Evolutionary conservation across 345 rosid genomes (phyloP), one percentile per base, ranked within the genome.

Genomic region (Camelina neglecta): DNA sequence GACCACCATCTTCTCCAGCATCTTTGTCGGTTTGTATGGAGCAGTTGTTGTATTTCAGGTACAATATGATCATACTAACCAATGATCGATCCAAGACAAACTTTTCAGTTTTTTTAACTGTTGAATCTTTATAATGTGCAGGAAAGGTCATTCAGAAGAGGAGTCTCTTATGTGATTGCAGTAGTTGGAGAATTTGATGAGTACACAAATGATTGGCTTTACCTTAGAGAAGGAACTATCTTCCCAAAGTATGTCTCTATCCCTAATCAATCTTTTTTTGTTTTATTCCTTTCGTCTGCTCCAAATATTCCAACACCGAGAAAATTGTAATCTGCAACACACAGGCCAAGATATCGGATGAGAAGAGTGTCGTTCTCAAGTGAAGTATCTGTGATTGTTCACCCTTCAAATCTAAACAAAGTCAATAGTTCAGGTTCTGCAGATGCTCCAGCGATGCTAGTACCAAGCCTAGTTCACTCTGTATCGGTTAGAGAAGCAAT

Each of bases 171-270:
- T 87, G 97, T 89, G 84, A 83, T 91, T 81, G 91, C 98, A 16
- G 88, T 91, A 85, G 88, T 91, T 65, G 93, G 96, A 0, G 96
- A 91, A 62, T 93, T 91, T 69, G 96, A 91, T 31, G 96, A 93
- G 87, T 91, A 88, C 77, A 89, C 94, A 20, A 93, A 88, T 79
- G 94, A 88, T 58, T 83, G 93, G 86, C 98, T 91, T 31, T 91
- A 87, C 71, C 94, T 93, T 57, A 81, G 85, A 66, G 97, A 93
- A 72, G 96, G 91, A 60, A 88, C 97, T 21, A 83, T 91, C 74
- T 85, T 93, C 77, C 96, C 98, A 63, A 87, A 82, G 98, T 91
- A 87, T 79, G 56, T 35, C 15, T 81, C 64, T 12, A 57, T 35
- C 15, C 80, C 64, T 12, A 57, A 76, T 74, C 24, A 4, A 3